These are phyloP conservation scores for Ramalina intermedia DNA, from an alignment of 495 filamentous ascomycete species.

Conservation along the genomic window DNA sequence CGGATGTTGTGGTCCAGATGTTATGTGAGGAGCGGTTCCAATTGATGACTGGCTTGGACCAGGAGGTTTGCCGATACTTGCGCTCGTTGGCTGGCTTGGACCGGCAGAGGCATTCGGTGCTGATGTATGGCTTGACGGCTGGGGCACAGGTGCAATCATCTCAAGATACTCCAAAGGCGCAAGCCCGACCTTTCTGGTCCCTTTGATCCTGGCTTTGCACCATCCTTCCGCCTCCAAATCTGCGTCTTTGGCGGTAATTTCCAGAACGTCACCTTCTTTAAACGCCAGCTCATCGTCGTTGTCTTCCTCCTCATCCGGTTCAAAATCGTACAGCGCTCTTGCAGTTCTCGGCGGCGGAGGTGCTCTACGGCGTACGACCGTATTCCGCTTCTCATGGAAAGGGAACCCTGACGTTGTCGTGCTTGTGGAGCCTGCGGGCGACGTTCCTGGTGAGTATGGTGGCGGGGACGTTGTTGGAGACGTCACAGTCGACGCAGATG, in stretches of 20 bases:
- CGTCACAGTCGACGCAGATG: not conserved
- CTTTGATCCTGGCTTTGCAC: constrained; percentile 6
- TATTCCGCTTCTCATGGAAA: not conserved
- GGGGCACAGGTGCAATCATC: not conserved
- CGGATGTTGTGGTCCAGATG: too few relatives aligned
- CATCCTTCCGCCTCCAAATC: constrained; percentile 6
- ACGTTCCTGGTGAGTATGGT: not conserved
- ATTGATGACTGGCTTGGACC: too few relatives aligned
- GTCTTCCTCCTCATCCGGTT: not conserved
- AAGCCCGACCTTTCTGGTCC: constrained; percentile 2
- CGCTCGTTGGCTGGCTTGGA: too few relatives aligned
- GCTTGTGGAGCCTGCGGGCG: not conserved
- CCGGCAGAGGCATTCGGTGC: too few relatives aligned
- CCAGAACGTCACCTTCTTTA: constrained; percentile 4
- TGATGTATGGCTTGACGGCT: not conserved
- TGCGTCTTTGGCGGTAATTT: constrained; percentile 1
- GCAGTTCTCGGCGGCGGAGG: constrained; percentile 2
- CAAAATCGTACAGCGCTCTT: constrained; percentile 5
- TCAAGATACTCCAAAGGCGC: constrained; percentile 5
- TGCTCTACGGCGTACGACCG: constrained; percentile 2
- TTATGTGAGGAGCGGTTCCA: too few relatives aligned
- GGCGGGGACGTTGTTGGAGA: not conserved
- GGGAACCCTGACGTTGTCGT: not conserved
- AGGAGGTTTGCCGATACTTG: too few relatives aligned
- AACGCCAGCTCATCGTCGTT: constrained; percentile 5